Percentiles rank a stretch among this genome's conserved stretches.
phyloP scores from a whole-genome alignment of 1,139 yeast species.

The Taiozyma sp. region DNA sequence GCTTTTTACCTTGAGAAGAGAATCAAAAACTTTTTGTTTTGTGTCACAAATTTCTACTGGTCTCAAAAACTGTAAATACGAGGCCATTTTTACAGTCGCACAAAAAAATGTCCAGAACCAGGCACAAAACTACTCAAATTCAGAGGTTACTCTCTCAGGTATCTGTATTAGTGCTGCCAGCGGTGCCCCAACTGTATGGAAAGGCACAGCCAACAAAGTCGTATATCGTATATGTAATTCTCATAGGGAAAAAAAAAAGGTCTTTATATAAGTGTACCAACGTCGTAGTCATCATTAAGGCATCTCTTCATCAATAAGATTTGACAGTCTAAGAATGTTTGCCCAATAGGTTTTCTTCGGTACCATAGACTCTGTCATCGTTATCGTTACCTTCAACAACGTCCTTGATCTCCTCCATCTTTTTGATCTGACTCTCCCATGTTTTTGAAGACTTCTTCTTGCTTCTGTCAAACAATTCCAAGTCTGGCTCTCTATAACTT shows the following conservation, averaged over 20 bases:
- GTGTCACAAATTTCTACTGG: neutral
- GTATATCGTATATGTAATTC: neutral
- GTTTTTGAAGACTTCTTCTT: conserved; percentile 52
- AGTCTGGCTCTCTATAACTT: conserved; percentile 89
- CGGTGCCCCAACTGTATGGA: neutral
- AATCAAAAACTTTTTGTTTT: neutral
- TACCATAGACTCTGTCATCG: conserved; percentile 52
- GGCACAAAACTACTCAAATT: neutral
- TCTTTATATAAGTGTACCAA: neutral
- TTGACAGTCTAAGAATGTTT: neutral
- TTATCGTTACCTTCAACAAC: conserved; percentile 68
- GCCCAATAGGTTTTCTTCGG: conserved; percentile 24
- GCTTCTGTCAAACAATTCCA: conserved; percentile 69
- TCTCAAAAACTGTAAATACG: too few species aligned
- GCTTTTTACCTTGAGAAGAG: neutral
- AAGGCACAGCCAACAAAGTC: neutral
- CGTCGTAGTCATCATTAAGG: neutral
- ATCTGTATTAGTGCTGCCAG: neutral
- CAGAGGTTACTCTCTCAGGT: neutral
- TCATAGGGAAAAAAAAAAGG: neutral
- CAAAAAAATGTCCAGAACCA: neutral
- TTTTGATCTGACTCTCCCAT: conserved; percentile 69
- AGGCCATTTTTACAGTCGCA: neutral
- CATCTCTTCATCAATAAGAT: neutral
- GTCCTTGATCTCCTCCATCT: conserved; percentile 78